phyloP scores from a whole-genome alignment of 169 alveolate species.

The Theileria orientalis region DNA sequence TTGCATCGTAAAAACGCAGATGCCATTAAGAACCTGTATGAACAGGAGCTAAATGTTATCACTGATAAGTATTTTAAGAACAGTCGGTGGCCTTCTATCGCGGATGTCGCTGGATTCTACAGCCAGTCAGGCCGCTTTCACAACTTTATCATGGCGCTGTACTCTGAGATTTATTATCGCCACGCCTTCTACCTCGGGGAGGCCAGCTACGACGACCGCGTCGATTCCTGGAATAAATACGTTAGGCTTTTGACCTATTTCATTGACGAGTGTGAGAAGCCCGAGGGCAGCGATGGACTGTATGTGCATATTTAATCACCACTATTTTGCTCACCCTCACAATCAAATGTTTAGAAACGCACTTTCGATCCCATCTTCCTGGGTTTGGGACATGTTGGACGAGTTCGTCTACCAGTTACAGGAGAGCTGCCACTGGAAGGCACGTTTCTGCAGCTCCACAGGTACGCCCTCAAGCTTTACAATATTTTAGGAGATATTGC shows the following conservation, averaged over 20 bases:
- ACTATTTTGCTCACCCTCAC: not conserved
- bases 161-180: conserved; percentile 80
- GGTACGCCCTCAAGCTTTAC: conserved; percentile 21
- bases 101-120: conserved; percentile 76
- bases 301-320: not conserved
- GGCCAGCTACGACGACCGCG: conserved; percentile 77
- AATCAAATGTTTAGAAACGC: conserved; percentile 30
- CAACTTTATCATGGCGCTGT: conserved; percentile 77
- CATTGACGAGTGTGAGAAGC: conserved; percentile 61
- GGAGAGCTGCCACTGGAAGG: conserved; percentile 76
- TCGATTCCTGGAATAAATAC: conserved; percentile 81
- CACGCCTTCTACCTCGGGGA: conserved; percentile 79
- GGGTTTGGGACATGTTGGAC: conserved; percentile 84
- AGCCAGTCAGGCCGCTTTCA: conserved; percentile 77
- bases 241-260: conserved; percentile 72
- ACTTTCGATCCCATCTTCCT: conserved; percentile 76
- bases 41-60: conserved; percentile 71
- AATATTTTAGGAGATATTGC: conserved; percentile 15
- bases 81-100: conserved; percentile 81
- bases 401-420: conserved; percentile 83
- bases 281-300: conserved; percentile 46
- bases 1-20: conserved; percentile 78
- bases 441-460: conserved; percentile 40
- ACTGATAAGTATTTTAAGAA: conserved; percentile 75
- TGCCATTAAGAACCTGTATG: conserved; percentile 74